Conservation (phyloP, 495 filamentous ascomycete species). For the Cenococcum geophilum region DNA sequence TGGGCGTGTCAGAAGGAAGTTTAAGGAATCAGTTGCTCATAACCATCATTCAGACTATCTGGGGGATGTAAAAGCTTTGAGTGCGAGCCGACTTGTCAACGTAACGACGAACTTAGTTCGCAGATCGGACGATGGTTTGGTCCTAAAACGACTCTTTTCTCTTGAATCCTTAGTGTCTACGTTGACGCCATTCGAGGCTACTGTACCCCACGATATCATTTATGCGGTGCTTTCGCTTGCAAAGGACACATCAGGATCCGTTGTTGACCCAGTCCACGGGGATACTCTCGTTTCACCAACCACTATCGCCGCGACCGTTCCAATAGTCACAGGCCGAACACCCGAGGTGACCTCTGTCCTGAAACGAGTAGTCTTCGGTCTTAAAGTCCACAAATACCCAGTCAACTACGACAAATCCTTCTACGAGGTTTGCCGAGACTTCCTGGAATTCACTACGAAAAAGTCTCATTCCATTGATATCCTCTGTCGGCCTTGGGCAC, state of each 20-base stretch:
- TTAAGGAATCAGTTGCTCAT: background rate
- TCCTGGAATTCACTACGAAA: background rate
- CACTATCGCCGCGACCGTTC: background rate
- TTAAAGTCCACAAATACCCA: background rate
- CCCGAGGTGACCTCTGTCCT: background rate
- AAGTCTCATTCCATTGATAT: background rate
- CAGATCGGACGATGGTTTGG: background rate
- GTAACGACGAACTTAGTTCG: background rate
- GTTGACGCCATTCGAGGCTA: background rate
- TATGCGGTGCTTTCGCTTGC: conserved; percentile 6
- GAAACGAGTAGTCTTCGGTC: background rate
- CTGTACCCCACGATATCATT: background rate
- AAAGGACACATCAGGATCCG: background rate
- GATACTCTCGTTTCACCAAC: background rate
- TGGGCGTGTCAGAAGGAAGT: background rate
- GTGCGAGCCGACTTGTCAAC: background rate
- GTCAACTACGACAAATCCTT: conserved; percentile 3
- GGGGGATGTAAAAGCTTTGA: background rate
- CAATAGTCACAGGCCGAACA: background rate
- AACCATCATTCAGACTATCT: background rate
- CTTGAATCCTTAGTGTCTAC: background rate
- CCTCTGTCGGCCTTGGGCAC: background rate
- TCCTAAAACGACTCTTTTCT: background rate
- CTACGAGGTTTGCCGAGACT: conserved; percentile 4
- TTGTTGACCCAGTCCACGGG: background rate